Conservation (phyloP, 208 protist species). For the Crithidia expoeki region DNA sequence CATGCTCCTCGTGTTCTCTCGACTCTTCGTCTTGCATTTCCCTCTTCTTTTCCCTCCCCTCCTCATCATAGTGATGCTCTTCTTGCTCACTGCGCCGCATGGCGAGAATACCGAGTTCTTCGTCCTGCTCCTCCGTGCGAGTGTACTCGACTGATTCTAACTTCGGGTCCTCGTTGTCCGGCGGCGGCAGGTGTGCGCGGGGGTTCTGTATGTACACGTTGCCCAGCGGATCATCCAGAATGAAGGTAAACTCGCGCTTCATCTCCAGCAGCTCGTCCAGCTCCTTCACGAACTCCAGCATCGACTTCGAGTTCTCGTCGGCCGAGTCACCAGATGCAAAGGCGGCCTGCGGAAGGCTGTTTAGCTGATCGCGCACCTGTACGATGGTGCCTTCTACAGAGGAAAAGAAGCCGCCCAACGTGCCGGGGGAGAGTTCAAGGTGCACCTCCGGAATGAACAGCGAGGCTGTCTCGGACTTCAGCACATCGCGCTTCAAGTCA, state of each 20-base stretch:
- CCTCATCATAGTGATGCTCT: neutral
- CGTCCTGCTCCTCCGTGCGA: constrained; percentile 92
- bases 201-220: constrained; percentile 95
- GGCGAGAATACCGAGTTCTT: constrained; percentile 91
- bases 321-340: constrained; percentile 82
- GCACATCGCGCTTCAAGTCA: constrained; percentile 94
- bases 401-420: constrained; percentile 94
- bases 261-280: constrained; percentile 70
- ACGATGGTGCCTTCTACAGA: constrained; percentile 93
- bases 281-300: constrained; percentile 83
- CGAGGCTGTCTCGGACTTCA: constrained; percentile 93
- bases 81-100: constrained; percentile 55
- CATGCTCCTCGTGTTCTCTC: neutral
- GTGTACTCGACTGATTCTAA: constrained; percentile 81
- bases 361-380: constrained; percentile 88
- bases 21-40: neutral
- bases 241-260: constrained; percentile 88
- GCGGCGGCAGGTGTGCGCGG: constrained; percentile 79
- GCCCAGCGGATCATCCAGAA: constrained; percentile 92
- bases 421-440: constrained; percentile 88
- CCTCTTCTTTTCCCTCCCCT: neutral
- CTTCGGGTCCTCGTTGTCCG: constrained; percentile 86
- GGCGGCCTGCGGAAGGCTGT: constrained; percentile 74
- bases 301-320: constrained; percentile 59
- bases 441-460: constrained; percentile 89